Base-by-base conservation (phyloP, 73 alveolate genomes). In the Urostyla sp. region DNA sequence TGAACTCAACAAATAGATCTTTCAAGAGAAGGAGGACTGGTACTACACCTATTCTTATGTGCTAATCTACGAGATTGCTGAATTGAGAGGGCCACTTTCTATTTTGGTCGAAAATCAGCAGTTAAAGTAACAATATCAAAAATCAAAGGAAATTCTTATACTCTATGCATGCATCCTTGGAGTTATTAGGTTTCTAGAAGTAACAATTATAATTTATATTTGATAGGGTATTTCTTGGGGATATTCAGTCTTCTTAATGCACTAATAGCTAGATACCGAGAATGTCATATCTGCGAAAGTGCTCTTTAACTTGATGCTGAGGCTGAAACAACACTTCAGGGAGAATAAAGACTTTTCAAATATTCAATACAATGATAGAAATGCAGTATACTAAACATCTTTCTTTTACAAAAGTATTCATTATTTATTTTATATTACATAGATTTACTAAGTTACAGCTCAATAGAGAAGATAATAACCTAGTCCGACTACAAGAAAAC, bases 141-240 rank as follows among this genome's bases (percentile, higher is more conserved):
- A 57, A 52, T 34, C 38, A 20, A 31, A 45, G 18, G 87, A 75
- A 40, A 44, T 27, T 23, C 24, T 36, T 23, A 34, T 37, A 26
- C 69, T 75, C 0, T 80, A 63, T 32, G 90, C 83, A 8, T 80
- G 84, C 32, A 36, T 56, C 1, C 13, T 80, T 1, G 90, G 90
- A 34, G 46, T 74, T 24, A 67, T 80, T 11, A 16, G 90, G 26
- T 80, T 63, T 74, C 43, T 80, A 40, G 90, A 80, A 59, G 87
- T 75, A 80, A 43, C 52, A 67, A 20, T 37, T 67, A 49, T 18
- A 10, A 48, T 26, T 35, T 13, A 18, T 10, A 11, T 24, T 23
- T 1, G 44, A 23, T 55, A 80, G 78, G 90, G 90, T 24, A 67
- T 80, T n/a, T 44, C 76, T 32, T 84, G 92, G 92, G 92, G 92